phyloP scores from a whole-genome alignment of 768 basidiomycete species.

The Hypholoma fasciculare region DNA sequence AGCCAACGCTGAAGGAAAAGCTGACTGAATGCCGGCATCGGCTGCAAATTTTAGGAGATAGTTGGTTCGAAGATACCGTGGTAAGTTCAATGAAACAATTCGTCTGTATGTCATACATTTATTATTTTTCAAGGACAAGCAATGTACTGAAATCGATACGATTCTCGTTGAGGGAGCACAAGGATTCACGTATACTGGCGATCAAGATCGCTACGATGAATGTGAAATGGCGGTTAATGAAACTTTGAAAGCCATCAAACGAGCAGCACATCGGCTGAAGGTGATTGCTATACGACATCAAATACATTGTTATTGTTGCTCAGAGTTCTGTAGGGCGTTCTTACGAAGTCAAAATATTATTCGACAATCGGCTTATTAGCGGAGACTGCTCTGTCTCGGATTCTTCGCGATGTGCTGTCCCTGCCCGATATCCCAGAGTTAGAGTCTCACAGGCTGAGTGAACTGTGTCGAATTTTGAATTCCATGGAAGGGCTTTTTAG shows the following conservation, averaged over 20 bases:
- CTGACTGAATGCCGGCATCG: constrained; percentile 50
- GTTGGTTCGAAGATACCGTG: constrained; percentile 70
- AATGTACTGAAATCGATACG: constrained; percentile 42
- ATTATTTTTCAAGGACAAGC: constrained; percentile 40
- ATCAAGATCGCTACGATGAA: constrained; percentile 75
- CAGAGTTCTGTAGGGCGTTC: constrained; percentile 47
- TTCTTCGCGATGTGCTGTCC: constrained; percentile 72
- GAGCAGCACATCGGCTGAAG: constrained; percentile 68
- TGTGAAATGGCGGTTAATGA: constrained; percentile 70
- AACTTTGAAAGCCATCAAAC: constrained; percentile 63
- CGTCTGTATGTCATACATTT: not conserved
- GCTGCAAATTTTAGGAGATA: constrained; percentile 59
- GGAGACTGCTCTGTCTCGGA: constrained; percentile 63
- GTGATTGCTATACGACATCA: constrained; percentile 37
- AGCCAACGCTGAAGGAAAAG: constrained; percentile 39
- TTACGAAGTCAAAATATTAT: constrained; percentile 75
- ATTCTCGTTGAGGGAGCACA: constrained; percentile 53
- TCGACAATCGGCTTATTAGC: constrained; percentile 69
- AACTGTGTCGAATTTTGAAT: constrained; percentile 77
- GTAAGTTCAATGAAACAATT: constrained; percentile 38
- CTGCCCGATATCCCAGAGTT: constrained; percentile 85
- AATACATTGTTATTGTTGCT: not conserved
- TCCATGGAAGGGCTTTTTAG: constrained; percentile 82
- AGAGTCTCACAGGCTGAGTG: constrained; percentile 82
- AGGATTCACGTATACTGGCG: constrained; percentile 68